Conservation (phyloP, 106 monocot species). For the Acorus gramineus region DNA sequence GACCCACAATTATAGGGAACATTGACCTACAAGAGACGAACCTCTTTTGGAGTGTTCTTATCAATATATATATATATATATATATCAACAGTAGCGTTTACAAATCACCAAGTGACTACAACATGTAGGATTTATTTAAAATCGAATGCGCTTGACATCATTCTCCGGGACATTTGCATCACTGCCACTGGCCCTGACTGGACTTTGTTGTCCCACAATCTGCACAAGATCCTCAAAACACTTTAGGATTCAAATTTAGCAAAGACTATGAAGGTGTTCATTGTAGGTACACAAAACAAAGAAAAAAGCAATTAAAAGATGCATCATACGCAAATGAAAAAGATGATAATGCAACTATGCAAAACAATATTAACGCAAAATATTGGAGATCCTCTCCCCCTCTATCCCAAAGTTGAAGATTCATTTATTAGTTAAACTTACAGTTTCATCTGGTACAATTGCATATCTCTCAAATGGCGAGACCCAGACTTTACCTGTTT, state of each 20-base stretch:
- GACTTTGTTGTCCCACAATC: neutral
- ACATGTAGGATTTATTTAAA: conserved; percentile 7
- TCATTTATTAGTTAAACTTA: conserved; percentile 23
- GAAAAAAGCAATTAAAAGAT: too few relatives aligned
- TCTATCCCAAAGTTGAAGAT: neutral
- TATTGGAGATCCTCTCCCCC: neutral
- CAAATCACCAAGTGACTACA: too few relatives aligned
- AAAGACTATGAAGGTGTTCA: neutral
- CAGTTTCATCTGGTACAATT: conserved; percentile 86
- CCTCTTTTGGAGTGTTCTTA: too few relatives aligned
- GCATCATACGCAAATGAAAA: too few relatives aligned
- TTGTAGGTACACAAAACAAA: too few relatives aligned
- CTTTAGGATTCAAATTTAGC: neutral
- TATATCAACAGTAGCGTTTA: too few relatives aligned
- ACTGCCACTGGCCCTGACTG: conserved; percentile 27
- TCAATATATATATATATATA: too few relatives aligned
- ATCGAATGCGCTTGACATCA: conserved; percentile 53
- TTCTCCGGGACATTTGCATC: conserved; percentile 70
- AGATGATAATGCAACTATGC: neutral
- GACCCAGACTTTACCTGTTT: conserved; percentile 77
- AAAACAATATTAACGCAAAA: neutral
- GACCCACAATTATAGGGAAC: too few relatives aligned
- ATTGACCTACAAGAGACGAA: too few relatives aligned
- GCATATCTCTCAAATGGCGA: conserved; percentile 97
- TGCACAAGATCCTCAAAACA: neutral